Percentiles rank a stretch among this genome's conserved stretches.
Conservation (phyloP, 345 rosid genomes). For the Euphorbia peplus region DNA sequence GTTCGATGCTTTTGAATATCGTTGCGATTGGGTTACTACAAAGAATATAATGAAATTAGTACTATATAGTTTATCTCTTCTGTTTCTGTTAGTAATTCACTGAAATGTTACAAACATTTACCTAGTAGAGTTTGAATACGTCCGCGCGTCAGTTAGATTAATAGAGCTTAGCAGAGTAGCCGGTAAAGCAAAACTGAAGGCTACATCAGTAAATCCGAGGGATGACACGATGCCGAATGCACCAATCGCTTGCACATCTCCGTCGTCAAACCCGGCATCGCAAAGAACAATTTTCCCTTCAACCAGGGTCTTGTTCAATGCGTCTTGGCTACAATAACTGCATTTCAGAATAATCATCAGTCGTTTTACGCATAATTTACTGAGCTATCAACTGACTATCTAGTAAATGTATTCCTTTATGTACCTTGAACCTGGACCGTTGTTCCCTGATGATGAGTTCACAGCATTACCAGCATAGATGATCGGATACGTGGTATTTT, state of each 20-base stretch:
- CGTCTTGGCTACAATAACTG: conserved; percentile 18
- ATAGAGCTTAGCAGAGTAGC: conserved; percentile 11
- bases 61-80: too few relatives aligned
- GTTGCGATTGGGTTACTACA: conserved; percentile 28
- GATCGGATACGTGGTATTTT: conserved; percentile 11
- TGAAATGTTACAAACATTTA: not conserved
- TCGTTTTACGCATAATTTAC: not conserved
- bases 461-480: conserved; percentile 32
- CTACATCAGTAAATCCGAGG: conserved; percentile 17
- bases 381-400: too few relatives aligned
- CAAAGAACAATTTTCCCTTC: conserved; percentile 40
- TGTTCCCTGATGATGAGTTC: conserved; percentile 15
- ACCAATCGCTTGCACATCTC: conserved; percentile 3
- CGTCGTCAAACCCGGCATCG: conserved; percentile 6
- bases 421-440: conserved; percentile 27
- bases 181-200: conserved; percentile 26
- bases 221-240: conserved; percentile 25
- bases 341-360: not conserved
- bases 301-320: conserved; percentile 30
- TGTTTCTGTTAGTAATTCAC: not conserved
- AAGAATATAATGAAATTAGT: not conserved
- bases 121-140: conserved; percentile 30
- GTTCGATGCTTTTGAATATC: conserved; percentile 24
- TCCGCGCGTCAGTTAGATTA: conserved; percentile 9
- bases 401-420: too few relatives aligned